Conservation (phyloP, 2,329 filamentous ascomycete genomes). For the Juglanconis sp. region DNA sequence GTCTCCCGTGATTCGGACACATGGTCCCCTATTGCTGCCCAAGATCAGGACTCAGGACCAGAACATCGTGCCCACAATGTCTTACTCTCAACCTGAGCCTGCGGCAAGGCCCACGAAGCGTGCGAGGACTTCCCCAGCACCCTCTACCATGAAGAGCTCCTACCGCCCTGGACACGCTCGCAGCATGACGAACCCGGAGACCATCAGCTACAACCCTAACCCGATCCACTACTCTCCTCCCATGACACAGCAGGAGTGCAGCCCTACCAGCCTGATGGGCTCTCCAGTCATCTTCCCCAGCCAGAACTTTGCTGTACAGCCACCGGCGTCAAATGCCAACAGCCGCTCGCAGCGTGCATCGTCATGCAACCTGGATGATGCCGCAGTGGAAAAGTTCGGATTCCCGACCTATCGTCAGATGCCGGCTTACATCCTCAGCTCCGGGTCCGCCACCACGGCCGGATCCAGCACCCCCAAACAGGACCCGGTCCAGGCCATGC, state of each 20-base stretch:
- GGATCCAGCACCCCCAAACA: constrained; percentile 24
- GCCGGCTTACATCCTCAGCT: constrained; percentile 49
- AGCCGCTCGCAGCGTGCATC: constrained; percentile 58
- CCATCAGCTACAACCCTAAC: constrained; percentile 40
- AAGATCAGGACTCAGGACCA: constrained; percentile 87
- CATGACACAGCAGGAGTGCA: constrained; percentile 30
- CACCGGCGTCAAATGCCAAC: constrained; percentile 24
- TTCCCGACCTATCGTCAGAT: constrained; percentile 83
- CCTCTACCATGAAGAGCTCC: constrained; percentile 30
- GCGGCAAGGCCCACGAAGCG: constrained; percentile 54
- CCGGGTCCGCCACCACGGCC: constrained; percentile 23
- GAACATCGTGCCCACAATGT: constrained; percentile 58
- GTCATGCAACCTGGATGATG: constrained; percentile 64
- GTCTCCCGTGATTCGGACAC: constrained; percentile 67
- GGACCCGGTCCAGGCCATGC: constrained; percentile 24
- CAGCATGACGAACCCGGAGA: constrained; percentile 61
- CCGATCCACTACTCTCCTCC: constrained; percentile 33
- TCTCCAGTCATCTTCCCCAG: constrained; percentile 57
- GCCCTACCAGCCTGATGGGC: constrained; percentile 53
- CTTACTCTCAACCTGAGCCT: constrained; percentile 4
- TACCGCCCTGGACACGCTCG: constrained; percentile 49
- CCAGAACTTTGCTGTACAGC: constrained; percentile 34
- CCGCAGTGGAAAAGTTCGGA: constrained; percentile 65
- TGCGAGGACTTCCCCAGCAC: constrained; percentile 50
- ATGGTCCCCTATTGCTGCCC: constrained; percentile 76